Conservation (phyloP, 495 filamentous ascomycete genomes). For the Saxophila tyrrhenica region DNA sequence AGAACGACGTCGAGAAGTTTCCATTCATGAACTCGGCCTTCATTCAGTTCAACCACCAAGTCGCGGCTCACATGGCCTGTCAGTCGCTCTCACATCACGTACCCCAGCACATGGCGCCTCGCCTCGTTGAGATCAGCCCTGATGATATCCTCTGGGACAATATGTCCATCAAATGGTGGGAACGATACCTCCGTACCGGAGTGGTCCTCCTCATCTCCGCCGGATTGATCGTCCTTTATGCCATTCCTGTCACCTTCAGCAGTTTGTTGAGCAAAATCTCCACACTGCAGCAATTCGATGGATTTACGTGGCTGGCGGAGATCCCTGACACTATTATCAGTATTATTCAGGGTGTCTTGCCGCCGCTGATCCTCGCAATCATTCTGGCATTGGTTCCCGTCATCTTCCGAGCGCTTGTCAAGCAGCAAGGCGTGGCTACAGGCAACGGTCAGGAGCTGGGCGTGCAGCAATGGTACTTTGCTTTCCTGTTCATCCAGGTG, state of each 20-base stretch:
- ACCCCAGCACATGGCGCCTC: slow-evolving; percentile 88
- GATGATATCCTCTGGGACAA: slow-evolving; percentile 96
- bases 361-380: slow-evolving; percentile 63
- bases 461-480: slow-evolving; percentile 88
- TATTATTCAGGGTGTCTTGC: slow-evolving; percentile 76
- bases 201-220: slow-evolving; percentile 51
- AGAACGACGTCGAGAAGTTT: slow-evolving; percentile 72
- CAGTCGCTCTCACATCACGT: slow-evolving; percentile 85
- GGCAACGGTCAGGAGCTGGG: slow-evolving; percentile 68
- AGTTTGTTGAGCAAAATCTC: slow-evolving; percentile 66
- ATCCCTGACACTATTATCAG: slow-evolving; percentile 55
- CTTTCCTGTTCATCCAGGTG: slow-evolving; percentile 88
- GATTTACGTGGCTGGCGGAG: slow-evolving; percentile 58
- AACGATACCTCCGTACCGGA: slow-evolving; percentile 64
- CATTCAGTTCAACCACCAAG: slow-evolving; percentile 97
- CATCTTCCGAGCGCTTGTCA: slow-evolving; percentile 62
- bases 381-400: slow-evolving; percentile 73
- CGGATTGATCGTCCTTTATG: slow-evolving; percentile 80
- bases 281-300: slow-evolving; percentile 49
- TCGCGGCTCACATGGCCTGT: slow-evolving; percentile 95
- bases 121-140: slow-evolving; percentile 83
- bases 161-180: slow-evolving; percentile 95
- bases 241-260: slow-evolving; percentile 81
- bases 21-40: slow-evolving; percentile 97
- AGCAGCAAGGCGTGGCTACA: slow-evolving; percentile 69